Evolutionary conservation across 345 rosid genomes (phyloP).

Genomic region (Aurinia saxatilis): DNA sequence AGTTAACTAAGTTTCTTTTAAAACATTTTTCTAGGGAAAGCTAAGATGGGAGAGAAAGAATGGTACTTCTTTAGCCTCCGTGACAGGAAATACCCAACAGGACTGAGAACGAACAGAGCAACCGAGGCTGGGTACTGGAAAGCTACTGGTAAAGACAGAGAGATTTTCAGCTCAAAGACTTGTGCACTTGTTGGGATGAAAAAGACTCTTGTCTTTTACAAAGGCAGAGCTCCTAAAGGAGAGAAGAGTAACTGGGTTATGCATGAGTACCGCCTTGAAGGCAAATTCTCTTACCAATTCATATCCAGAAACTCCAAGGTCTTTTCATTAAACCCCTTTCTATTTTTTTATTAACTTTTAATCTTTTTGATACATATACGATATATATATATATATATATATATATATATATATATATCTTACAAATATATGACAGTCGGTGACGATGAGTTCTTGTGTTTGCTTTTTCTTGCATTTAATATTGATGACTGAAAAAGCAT

Average conservation of each 20-base stretch:
- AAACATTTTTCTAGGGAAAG: slow-evolving; percentile 60
- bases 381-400: too few relatives aligned
- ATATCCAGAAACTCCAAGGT: slow-evolving; percentile 86
- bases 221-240: slow-evolving; percentile 94
- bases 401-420: too few relatives aligned
- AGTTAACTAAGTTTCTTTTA: too few relatives aligned
- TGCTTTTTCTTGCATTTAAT: slow-evolving; percentile 18
- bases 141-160: slow-evolving; percentile 92
- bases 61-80: slow-evolving; percentile 94
- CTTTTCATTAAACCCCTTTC: neutral
- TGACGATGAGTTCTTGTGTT: slow-evolving; percentile 26
- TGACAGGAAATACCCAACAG: slow-evolving; percentile 93
- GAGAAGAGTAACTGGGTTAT: slow-evolving; percentile 96
- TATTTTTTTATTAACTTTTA: neutral
- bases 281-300: slow-evolving; percentile 82
- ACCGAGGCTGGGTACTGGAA: slow-evolving; percentile 98
- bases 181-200: slow-evolving; percentile 95
- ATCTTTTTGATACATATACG: too few relatives aligned
- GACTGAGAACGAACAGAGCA: slow-evolving; percentile 87
- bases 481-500: slow-evolving; percentile 23
- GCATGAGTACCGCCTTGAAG: slow-evolving; percentile 97
- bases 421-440: too few relatives aligned
- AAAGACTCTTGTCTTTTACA: slow-evolving; percentile 86
- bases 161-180: slow-evolving; percentile 80
- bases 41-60: slow-evolving; percentile 96